Conservation (phyloP, 441 rosid species). For the Adansonia gregorii region DNA sequence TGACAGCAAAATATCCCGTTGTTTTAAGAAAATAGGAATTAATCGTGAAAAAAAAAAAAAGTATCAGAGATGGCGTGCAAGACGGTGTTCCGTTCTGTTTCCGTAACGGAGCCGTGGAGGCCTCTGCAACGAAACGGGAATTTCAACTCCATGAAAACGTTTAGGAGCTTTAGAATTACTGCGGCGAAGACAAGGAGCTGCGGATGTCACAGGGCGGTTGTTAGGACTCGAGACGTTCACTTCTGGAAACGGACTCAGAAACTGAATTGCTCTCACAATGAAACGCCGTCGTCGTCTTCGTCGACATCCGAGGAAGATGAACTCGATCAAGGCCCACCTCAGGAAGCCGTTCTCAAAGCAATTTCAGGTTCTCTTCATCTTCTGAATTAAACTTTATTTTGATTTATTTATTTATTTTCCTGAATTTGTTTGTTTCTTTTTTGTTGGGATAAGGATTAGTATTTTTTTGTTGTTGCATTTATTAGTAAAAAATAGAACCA, state of each 20-base stretch:
- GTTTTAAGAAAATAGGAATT: background rate
- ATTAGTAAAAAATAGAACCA: background rate
- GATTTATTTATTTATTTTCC: background rate
- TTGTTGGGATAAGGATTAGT: background rate
- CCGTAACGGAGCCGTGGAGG: slow-evolving; percentile 58
- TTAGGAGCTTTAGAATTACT: slow-evolving; percentile 31
- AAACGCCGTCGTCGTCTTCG: slow-evolving; percentile 28
- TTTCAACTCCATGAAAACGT: slow-evolving; percentile 37
- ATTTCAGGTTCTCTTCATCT: slow-evolving; percentile 65
- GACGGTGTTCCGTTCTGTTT: slow-evolving; percentile 56
- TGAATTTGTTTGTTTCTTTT: slow-evolving; percentile 2
- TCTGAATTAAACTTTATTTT: background rate
- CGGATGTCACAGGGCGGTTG: slow-evolving; percentile 35
- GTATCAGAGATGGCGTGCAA: slow-evolving; percentile 67
- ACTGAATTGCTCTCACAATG: slow-evolving; percentile 48
- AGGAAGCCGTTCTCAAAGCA: slow-evolving; percentile 92
- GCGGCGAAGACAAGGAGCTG: slow-evolving; percentile 32
- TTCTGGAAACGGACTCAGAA: slow-evolving; percentile 30
- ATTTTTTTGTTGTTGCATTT: background rate
- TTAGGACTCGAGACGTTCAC: slow-evolving; percentile 44
- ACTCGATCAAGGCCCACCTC: slow-evolving; percentile 85
- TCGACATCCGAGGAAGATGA: slow-evolving; percentile 34
- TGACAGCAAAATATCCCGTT: background rate
- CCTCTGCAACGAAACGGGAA: slow-evolving; percentile 40
- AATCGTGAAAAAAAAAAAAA: background rate